These are phyloP conservation scores for Tetragonia tetragonoides DNA, from an alignment of 148 eudicot species.

Conservation along the genomic window DNA sequence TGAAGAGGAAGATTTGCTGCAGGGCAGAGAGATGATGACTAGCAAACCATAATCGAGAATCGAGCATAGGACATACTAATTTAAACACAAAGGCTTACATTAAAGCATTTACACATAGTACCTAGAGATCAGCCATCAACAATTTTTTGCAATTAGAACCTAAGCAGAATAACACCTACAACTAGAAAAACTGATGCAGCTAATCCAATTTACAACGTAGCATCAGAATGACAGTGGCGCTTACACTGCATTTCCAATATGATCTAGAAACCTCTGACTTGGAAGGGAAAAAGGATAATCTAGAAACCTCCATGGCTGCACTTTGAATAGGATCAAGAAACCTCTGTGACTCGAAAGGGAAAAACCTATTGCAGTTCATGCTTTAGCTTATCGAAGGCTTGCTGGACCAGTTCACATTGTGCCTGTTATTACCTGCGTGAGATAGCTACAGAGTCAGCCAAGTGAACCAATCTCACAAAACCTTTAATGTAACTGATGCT, in stretches of 20 bases:
- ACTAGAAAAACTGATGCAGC: too few species aligned
- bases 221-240: not conserved
- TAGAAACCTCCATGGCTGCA: not conserved
- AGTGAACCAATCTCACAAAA: not conserved
- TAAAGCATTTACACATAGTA: not conserved
- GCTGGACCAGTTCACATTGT: not conserved
- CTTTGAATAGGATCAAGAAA: too few species aligned
- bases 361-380: too few species aligned
- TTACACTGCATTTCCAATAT: not conserved
- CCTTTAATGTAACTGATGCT: not conserved
- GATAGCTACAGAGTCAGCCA: not conserved
- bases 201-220: not conserved
- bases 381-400: too few species aligned
- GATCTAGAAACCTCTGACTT: not conserved
- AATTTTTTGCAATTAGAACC: not conserved
- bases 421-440: slow-evolving; percentile 11
- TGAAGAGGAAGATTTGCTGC: too few species aligned
- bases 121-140: not conserved
- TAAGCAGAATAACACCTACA: too few species aligned
- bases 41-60: too few species aligned
- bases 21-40: too few species aligned
- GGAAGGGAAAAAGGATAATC: too few species aligned
- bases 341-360: not conserved
- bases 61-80: too few species aligned
- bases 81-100: too few species aligned